A percentile compares a stretch with the other conserved stretches of the same genome.
Conservation (phyloP, 139 green algal species). For the Coccomyxa sp. region DNA sequence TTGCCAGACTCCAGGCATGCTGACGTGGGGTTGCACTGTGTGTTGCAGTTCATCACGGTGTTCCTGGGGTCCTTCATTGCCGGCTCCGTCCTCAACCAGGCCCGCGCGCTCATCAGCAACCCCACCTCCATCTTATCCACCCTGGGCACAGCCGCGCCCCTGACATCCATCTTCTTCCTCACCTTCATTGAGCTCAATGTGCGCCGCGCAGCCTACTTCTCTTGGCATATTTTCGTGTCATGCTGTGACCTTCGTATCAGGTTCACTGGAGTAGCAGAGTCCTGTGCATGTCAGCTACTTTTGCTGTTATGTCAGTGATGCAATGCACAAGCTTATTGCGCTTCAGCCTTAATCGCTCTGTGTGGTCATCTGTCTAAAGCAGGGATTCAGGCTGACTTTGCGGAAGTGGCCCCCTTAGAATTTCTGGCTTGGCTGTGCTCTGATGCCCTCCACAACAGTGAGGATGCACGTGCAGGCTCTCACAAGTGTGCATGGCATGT, state of each 20-base stretch:
- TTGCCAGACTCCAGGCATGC: too few species aligned
- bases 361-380: too few species aligned
- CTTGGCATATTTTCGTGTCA: not conserved
- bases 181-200: slow-evolving; percentile 49
- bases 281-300: too few species aligned
- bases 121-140: slow-evolving; percentile 41
- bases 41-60: slow-evolving; percentile 70
- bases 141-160: slow-evolving; percentile 53
- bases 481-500: not conserved
- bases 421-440: too few species aligned
- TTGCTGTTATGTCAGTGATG: not conserved
- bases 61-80: slow-evolving; percentile 69
- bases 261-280: not conserved
- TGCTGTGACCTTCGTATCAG: not conserved
- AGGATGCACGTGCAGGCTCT: too few species aligned
- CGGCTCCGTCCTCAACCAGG: slow-evolving; percentile 48
- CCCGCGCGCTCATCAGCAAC: slow-evolving; percentile 32
- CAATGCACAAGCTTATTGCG: too few species aligned
- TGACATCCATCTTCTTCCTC: slow-evolving; percentile 64
- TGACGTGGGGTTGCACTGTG: too few species aligned
- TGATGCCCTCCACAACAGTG: too few species aligned
- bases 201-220: not conserved
- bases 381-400: too few species aligned
- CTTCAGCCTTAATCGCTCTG: too few species aligned
- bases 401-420: too few species aligned